Evolutionary conservation across 257 asterid genomes (phyloP).

Genomic region (Nicotiana noctiflora): DNA sequence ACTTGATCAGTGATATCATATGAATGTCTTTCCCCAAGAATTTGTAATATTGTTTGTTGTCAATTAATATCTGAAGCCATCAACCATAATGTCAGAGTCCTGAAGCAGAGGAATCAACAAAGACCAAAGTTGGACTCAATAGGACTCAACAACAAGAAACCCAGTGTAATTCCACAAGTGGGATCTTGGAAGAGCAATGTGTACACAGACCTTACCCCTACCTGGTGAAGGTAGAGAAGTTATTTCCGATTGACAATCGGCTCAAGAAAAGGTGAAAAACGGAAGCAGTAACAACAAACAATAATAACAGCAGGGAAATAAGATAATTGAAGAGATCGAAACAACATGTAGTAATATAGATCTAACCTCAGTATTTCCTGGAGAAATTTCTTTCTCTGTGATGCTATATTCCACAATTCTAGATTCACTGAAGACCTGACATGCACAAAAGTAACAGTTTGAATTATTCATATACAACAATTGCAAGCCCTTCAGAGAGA

Average conservation of each 20-base stretch:
- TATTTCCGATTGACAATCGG: no score
- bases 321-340: no score
- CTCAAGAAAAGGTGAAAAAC: no score
- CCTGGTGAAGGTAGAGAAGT: no score
- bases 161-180: no score
- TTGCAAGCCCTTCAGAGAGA: neutral
- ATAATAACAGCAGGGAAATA: no score
- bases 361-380: constrained; percentile 62
- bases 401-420: constrained; percentile 62
- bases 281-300: no score
- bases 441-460: neutral
- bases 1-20: constrained; percentile 69
- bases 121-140: neutral
- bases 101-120: neutral
- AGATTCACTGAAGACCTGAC: constrained; percentile 75
- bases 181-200: no score
- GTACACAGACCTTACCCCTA: no score
- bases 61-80: constrained; percentile 50
- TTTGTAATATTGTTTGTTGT: constrained; percentile 82
- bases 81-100: neutral
- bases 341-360: neutral
- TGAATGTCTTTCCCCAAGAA: constrained; percentile 66
- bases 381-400: constrained; percentile 48
- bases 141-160: neutral
- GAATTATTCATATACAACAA: neutral